Evolutionary conservation across 805 yeast species (phyloP), one percentile per base, ranked within the genome.

Genomic region (Kluyveromyces aestuarii): DNA sequence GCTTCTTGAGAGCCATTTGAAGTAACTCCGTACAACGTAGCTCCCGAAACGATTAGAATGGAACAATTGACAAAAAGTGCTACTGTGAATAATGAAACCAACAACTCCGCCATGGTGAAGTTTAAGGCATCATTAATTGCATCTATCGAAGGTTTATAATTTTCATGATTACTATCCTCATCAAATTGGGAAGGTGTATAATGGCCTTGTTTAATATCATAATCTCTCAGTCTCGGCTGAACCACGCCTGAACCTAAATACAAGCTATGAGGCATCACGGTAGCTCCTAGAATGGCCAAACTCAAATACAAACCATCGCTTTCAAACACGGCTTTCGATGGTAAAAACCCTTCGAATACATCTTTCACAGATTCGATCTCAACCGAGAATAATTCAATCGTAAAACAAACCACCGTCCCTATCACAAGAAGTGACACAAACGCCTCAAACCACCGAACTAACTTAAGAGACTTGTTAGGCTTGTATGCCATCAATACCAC

Each of bases 211-310:
- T 75, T 77, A 16, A 80, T 71, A 63, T 89, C 97, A 59, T 71
- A 87, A 42, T 87, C 95, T 56, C 85, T 78, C 47, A 89, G 70
- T 52, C 96, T 74, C 6, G 96, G 83, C 62, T 88, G 95, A 6
- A 87, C 96, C 48, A 90, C 78, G 13, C 96, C 95, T 0, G 91
- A 82, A 1, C 97, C 97, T 42, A 89, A 72, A 60, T 84, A 89
- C 45, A 89, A 70, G 2, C 93, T 84, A 62, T 90, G 97, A 8
- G 96, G 96, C 97, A 89, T 89, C 25, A 90, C 91, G 2, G 96
- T 89, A 21, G 96, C 95, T 30, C 97, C 97, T 50, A 90, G 70
- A 48, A 90, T 83, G 19, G 96, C 96, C 56, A 91, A 80, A 53
- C 89, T 77, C 45, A 87, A 68, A 58, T 84, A 87, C 35, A 90